Evolutionary conservation across 148 eudicot species (phyloP).

Genomic region (Spergularia marina): DNA sequence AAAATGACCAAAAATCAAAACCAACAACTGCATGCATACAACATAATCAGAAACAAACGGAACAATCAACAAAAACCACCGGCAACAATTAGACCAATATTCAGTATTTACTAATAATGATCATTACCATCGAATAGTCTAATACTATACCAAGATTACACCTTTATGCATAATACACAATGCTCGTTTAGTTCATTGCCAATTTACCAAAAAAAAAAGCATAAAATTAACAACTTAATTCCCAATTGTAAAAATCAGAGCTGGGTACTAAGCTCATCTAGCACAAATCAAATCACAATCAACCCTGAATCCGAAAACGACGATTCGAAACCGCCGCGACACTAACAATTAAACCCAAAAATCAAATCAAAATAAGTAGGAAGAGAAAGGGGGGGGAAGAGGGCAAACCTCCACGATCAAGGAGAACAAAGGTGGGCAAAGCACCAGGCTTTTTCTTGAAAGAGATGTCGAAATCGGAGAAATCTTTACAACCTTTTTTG

Average conservation of each 20-base stretch:
- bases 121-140: neutral
- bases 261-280: no score
- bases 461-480: constrained; percentile 51
- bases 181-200: neutral
- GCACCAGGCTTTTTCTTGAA: constrained; percentile 77
- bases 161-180: neutral
- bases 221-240: no score
- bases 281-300: no score
- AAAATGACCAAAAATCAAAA: neutral
- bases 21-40: neutral
- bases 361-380: neutral
- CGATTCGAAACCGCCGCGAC: neutral
- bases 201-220: no score
- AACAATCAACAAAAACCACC: neutral
- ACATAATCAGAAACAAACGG: neutral
- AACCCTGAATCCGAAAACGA: neutral
- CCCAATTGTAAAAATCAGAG: no score
- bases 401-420: constrained; percentile 83
- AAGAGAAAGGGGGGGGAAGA: neutral
- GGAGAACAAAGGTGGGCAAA: constrained; percentile 68
- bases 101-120: neutral
- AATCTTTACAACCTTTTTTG: constrained; percentile 56
- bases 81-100: no score
- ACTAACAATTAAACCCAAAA: neutral
- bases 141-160: neutral